Conservation (phyloP, 805 yeast species). For the Hanseniaspora thailandica region DNA sequence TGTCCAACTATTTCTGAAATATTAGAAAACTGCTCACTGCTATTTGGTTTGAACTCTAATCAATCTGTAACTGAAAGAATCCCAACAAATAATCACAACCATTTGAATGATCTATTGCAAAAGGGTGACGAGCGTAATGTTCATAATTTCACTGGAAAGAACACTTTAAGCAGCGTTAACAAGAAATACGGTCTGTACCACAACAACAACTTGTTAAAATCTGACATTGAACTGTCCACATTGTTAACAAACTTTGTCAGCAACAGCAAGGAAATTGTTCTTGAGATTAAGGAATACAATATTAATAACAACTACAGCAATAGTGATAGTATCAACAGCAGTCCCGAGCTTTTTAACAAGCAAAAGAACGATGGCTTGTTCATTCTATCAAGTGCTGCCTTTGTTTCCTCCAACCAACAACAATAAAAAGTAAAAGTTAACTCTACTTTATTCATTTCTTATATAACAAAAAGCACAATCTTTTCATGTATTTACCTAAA, state of each 20-base stretch:
- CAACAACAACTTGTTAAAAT: constrained; percentile 6
- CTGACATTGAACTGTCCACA: constrained; percentile 8
- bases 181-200: constrained; percentile 8
- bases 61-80: background rate
- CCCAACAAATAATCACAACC: background rate
- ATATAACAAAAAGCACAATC: too few relatives aligned
- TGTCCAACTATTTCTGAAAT: constrained; percentile 73
- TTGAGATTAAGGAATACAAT: constrained; percentile 9
- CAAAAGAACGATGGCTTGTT: constrained; percentile 1
- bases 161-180: background rate
- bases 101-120: constrained; percentile 1
- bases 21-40: constrained; percentile 61
- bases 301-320: background rate
- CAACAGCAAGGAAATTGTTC: background rate
- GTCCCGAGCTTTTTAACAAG: background rate
- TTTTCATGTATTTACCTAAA: too few relatives aligned
- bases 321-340: background rate
- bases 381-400: constrained; percentile 9
- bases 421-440: constrained; percentile 28
- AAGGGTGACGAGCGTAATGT: constrained; percentile 11
- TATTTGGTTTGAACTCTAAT: constrained; percentile 44
- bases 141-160: background rate
- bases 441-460: background rate
- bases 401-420: constrained; percentile 26
- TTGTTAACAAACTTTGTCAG: constrained; percentile 5